A percentile compares a stretch with the other conserved stretches of the same genome.
phyloP scores from a whole-genome alignment of 768 basidiomycete species.

The Pleurotus cornucopiae region DNA sequence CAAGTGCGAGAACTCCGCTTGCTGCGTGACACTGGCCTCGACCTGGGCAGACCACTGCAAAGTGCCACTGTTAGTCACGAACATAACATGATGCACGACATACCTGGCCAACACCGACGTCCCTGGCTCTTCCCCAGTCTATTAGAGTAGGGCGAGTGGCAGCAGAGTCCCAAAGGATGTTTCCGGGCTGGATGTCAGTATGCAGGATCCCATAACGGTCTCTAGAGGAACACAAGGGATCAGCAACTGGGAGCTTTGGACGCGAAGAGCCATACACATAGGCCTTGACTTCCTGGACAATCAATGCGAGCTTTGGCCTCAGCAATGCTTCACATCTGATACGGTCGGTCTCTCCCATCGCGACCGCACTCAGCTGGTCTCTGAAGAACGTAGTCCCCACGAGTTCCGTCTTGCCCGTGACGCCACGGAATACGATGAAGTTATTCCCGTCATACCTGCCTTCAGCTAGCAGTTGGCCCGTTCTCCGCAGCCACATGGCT shows the following conservation, averaged over 20 bases:
- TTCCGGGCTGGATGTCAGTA: background rate
- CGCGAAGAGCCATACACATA: background rate
- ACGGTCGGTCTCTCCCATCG: background rate
- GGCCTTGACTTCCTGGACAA: background rate
- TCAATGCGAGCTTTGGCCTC: background rate
- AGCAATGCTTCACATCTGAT: background rate
- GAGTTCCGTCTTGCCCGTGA: background rate
- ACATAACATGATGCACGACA: no score
- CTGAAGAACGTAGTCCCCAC: background rate
- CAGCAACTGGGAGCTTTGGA: no score
- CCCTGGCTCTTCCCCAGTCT: background rate
- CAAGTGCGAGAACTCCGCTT: constrained; percentile 1
- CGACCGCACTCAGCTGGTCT: background rate
- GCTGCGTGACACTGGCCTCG: background rate
- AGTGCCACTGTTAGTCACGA: background rate
- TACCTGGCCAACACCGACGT: background rate
- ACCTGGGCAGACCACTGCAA: background rate
- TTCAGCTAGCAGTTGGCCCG: background rate
- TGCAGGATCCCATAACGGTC: background rate
- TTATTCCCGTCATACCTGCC: background rate
- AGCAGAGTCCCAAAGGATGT: background rate
- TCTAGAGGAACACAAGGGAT: background rate
- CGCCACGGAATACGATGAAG: background rate
- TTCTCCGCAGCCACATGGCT: background rate
- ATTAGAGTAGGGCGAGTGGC: background rate